Conservation (phyloP, 768 basidiomycete genomes). For the Chalciporus chontae region DNA sequence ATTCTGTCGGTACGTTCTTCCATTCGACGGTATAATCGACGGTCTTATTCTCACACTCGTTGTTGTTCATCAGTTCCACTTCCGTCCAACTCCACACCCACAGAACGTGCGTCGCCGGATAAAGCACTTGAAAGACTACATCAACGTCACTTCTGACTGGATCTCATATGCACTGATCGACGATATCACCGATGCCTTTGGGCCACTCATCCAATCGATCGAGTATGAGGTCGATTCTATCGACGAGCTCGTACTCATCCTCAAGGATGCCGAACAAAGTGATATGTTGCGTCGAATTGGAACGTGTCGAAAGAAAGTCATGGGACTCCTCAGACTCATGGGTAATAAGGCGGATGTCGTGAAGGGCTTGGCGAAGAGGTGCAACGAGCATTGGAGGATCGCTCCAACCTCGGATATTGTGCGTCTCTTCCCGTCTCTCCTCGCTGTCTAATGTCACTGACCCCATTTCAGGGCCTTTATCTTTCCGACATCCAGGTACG, state of each 20-base stretch:
- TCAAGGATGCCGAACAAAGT: constrained; percentile 72
- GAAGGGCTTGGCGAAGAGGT: constrained; percentile 95
- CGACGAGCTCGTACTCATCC: constrained; percentile 94
- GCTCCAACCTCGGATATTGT: constrained; percentile 98
- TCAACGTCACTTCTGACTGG: constrained; percentile 98
- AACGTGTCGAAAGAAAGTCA: constrained; percentile 98
- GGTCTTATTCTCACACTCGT: neutral
- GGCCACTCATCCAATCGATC: constrained; percentile 96
- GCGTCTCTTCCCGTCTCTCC: constrained; percentile 20
- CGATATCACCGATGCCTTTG: constrained; percentile 99
- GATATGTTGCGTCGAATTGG: constrained; percentile 98
- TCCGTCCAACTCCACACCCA: constrained; percentile 94
- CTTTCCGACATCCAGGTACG: constrained; percentile 87
- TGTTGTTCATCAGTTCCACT: constrained; percentile 73
- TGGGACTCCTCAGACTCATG: constrained; percentile 95
- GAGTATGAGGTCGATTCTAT: constrained; percentile 99
- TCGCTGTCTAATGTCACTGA: constrained; percentile 4
- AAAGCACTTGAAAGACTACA: constrained; percentile 99
- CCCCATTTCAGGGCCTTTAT: constrained; percentile 70
- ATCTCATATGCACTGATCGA: constrained; percentile 99
- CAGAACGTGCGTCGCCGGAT: constrained; percentile 97
- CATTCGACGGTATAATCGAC: neutral
- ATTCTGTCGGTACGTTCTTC: constrained; percentile 74
- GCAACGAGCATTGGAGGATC: constrained; percentile 98
- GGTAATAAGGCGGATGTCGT: constrained; percentile 99